Percentiles rank a stretch among this genome's conserved stretches.
These are phyloP conservation scores for Pneumocystis canis DNA, from an alignment of 1,139 yeast genomes.

Conservation along the genomic window DNA sequence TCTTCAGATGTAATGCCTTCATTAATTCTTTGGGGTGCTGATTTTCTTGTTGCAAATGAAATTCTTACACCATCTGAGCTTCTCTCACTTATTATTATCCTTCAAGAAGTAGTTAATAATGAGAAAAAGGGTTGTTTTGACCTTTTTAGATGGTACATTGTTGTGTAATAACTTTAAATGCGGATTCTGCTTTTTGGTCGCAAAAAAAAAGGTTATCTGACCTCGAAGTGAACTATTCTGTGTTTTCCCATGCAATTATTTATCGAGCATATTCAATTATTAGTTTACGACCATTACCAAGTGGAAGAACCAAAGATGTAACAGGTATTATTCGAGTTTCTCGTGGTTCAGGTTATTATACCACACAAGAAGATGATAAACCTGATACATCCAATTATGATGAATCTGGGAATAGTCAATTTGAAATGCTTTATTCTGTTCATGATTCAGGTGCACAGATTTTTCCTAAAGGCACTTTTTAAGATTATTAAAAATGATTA, in stretches of 20 bases:
- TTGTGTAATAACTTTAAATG: not conserved
- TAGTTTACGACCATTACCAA: slow-evolving; percentile 12
- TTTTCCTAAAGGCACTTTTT: slow-evolving; percentile 9
- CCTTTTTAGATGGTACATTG: not conserved
- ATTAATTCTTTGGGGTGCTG: slow-evolving; percentile 4
- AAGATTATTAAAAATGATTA: not conserved
- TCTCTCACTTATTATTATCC: not conserved
- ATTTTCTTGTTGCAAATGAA: slow-evolving; percentile 10
- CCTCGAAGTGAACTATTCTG: not conserved
- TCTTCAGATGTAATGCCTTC: not conserved
- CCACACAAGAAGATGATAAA: slow-evolving; percentile 6
- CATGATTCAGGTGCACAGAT: slow-evolving; percentile 9
- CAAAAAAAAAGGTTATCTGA: not conserved
- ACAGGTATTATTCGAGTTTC: slow-evolving; percentile 13
- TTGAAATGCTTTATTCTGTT: slow-evolving; percentile 13
- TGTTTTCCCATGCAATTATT: slow-evolving; percentile 2
- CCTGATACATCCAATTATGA: not conserved
- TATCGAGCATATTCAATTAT: slow-evolving; percentile 11
- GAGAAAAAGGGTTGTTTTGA: not conserved
- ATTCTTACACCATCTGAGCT: slow-evolving; percentile 2
- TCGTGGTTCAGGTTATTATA: slow-evolving; percentile 7
- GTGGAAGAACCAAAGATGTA: slow-evolving; percentile 15
- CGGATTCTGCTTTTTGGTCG: not conserved
- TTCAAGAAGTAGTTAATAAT: not conserved
- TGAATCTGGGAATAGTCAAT: slow-evolving; percentile 8